A percentile compares a stretch with the other conserved stretches of the same genome.
Evolutionary conservation across 2,329 filamentous ascomycete genomes (phyloP).

Genomic region (Microsporum audouinii): DNA sequence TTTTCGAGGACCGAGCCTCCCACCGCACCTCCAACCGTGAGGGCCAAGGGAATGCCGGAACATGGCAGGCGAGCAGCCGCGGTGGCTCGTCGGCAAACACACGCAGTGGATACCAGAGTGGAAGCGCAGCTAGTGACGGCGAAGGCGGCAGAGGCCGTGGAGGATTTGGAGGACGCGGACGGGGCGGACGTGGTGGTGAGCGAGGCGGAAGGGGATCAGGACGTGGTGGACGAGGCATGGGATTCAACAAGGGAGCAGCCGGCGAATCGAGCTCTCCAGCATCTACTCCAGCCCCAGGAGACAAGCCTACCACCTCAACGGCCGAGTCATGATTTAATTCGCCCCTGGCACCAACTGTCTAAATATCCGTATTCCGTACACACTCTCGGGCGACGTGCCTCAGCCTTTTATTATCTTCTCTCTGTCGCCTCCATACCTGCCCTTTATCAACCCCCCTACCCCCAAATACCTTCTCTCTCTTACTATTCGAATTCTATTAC

Average conservation of each 20-base stretch:
- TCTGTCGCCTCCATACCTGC: background rate
- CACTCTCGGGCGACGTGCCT: background rate
- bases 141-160: conserved; percentile 55
- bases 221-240: conserved; percentile 45
- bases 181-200: conserved; percentile 41
- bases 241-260: conserved; percentile 21
- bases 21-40: conserved; percentile 25
- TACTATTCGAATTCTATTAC: background rate
- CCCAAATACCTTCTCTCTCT: background rate
- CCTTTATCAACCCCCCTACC: background rate
- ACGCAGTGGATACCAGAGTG: conserved; percentile 72
- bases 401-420: background rate
- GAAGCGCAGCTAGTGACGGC: conserved; percentile 60
- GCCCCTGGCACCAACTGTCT: background rate
- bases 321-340: conserved; percentile 6
- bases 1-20: conserved; percentile 60
- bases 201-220: conserved; percentile 46
- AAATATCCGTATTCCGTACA: conserved; percentile 1
- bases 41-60: conserved; percentile 40
- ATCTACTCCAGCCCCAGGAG: conserved; percentile 5
- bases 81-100: conserved; percentile 52
- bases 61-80: conserved; percentile 47
- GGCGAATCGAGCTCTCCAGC: conserved; percentile 10
- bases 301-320: conserved; percentile 4
- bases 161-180: conserved; percentile 47